Evolutionary conservation across 192 early-diverging fungal genomes (phyloP).

Genomic region (Backusella liffmaniae): DNA sequence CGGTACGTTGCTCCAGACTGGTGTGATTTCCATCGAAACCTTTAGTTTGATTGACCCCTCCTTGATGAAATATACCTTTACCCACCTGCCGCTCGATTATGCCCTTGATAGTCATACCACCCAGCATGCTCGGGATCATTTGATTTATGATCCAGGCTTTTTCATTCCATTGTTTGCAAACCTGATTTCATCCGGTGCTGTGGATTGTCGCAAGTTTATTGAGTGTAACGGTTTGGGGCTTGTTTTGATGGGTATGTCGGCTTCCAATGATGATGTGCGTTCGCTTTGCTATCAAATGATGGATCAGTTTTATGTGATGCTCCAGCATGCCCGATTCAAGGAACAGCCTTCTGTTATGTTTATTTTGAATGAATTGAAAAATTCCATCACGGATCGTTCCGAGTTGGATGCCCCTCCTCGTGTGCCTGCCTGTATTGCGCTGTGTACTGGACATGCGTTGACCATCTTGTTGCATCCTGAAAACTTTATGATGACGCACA

Average conservation of each 20-base stretch:
- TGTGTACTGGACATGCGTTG: slow-evolving; percentile 68
- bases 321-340: slow-evolving; percentile 51
- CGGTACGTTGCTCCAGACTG: slow-evolving; percentile 29
- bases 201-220: slow-evolving; percentile 63
- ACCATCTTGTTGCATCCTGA: slow-evolving; percentile 65
- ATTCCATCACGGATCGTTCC: slow-evolving; percentile 58
- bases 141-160: slow-evolving; percentile 64
- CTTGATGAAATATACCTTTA: slow-evolving; percentile 61
- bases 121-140: background rate
- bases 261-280: slow-evolving; percentile 51
- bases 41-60: slow-evolving; percentile 60
- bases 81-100: slow-evolving; percentile 50
- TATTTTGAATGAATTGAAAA: slow-evolving; percentile 64
- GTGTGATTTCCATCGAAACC: slow-evolving; percentile 52
- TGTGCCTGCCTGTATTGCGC: slow-evolving; percentile 61
- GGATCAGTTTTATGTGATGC: slow-evolving; percentile 58
- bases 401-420: slow-evolving; percentile 44
- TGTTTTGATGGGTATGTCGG: slow-evolving; percentile 62
- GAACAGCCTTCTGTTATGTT: slow-evolving; percentile 73
- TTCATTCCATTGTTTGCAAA: slow-evolving; percentile 69
- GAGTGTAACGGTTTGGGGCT: slow-evolving; percentile 72
- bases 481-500: slow-evolving; percentile 70
- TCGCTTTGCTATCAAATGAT: slow-evolving; percentile 63
- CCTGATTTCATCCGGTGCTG: slow-evolving; percentile 42
- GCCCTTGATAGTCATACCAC: slow-evolving; percentile 16